phyloP scores from a whole-genome alignment of 2,329 filamentous ascomycete genomes.

The Hortaea werneckii region DNA sequence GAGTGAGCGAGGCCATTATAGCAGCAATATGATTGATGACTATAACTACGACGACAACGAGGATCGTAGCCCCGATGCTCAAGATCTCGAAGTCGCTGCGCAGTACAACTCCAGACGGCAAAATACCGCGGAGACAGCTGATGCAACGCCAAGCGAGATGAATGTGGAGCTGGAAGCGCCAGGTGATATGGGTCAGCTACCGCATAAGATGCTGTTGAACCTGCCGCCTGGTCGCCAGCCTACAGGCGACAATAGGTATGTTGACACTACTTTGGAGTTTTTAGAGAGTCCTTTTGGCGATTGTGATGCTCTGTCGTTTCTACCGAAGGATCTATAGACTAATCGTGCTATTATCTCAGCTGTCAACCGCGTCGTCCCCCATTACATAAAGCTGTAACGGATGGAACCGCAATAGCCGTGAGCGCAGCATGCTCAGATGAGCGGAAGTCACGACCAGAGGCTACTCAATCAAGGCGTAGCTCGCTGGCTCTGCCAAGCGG shows the following conservation, averaged over 20 bases:
- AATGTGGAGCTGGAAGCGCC: conserved; percentile 12
- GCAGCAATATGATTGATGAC: conserved; percentile 60
- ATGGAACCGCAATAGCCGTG: background rate
- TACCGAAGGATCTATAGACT: conserved; percentile 4
- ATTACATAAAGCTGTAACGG: background rate
- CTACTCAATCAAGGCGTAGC: conserved; percentile 16
- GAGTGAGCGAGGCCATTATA: conserved; percentile 33
- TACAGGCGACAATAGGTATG: conserved; percentile 17
- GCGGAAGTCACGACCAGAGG: background rate
- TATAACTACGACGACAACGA: conserved; percentile 56
- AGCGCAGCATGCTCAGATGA: background rate
- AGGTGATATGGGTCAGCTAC: conserved; percentile 16
- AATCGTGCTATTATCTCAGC: conserved; percentile 2
- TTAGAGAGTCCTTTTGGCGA: conserved; percentile 9
- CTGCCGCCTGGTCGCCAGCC: conserved; percentile 8
- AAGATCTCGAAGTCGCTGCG: conserved; percentile 26
- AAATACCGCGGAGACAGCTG: conserved; percentile 6
- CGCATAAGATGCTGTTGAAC: conserved; percentile 14
- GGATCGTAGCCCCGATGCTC: conserved; percentile 26
- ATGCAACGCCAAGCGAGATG: conserved; percentile 6
- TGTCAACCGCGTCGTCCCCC: background rate
- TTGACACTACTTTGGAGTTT: conserved; percentile 11
- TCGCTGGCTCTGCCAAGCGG: conserved; percentile 23
- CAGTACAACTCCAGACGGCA: conserved; percentile 21
- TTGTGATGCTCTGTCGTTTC: background rate